Conservation (phyloP, 2,329 filamentous ascomycete species). For the Cladobotryum protrusum region DNA sequence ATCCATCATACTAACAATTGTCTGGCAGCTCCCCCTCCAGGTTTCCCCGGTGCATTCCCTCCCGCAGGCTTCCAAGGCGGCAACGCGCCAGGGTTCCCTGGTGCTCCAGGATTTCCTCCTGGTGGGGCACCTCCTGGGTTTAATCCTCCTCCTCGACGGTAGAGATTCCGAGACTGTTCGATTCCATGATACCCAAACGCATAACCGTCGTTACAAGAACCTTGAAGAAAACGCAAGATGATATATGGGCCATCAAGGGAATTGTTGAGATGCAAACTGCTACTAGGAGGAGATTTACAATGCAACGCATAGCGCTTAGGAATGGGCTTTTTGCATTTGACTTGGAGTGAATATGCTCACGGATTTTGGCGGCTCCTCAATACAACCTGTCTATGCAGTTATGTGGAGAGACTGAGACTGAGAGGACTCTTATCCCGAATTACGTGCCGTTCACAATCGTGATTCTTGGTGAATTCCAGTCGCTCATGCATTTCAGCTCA, state of each 20-base stretch:
- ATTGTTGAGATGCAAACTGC: not conserved
- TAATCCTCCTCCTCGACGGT: constrained; percentile 63
- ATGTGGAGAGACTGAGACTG: too few species aligned
- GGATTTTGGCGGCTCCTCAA: too few species aligned
- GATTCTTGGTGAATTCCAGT: too few species aligned
- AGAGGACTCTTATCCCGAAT: too few species aligned
- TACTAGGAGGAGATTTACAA: not conserved
- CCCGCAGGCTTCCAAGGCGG: constrained; percentile 36
- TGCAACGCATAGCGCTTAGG: too few species aligned
- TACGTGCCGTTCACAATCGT: too few species aligned
- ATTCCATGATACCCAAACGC: constrained; percentile 12
- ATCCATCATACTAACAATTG: not conserved
- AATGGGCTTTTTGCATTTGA: too few species aligned
- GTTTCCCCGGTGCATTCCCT: constrained; percentile 45
- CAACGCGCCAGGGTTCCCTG: constrained; percentile 29
- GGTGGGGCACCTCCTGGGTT: constrained; percentile 60
- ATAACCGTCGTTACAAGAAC: not conserved
- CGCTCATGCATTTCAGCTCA: too few species aligned
- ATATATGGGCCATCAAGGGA: not conserved
- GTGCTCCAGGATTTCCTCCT: constrained; percentile 46
- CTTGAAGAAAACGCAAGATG: not conserved
- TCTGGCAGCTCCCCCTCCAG: constrained; percentile 42
- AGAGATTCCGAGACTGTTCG: constrained; percentile 14
- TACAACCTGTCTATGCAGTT: too few species aligned
- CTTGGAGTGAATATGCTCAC: too few species aligned